A percentile compares a stretch with the other conserved stretches of the same genome.
Conservation (phyloP, 495 filamentous ascomycete species). For the Daldinia concentrica region DNA sequence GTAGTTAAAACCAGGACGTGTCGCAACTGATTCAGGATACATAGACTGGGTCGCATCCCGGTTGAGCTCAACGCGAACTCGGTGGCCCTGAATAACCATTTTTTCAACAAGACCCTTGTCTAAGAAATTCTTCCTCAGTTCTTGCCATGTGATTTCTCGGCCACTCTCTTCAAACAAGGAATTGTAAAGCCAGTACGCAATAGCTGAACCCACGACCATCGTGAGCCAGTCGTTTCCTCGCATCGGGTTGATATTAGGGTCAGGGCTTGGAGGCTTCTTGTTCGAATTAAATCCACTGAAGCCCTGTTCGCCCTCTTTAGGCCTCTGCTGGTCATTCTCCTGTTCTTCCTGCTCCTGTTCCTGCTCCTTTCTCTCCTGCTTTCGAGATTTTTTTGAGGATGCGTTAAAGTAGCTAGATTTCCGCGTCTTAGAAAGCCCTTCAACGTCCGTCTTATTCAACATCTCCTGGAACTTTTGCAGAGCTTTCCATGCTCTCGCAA, state of each 20-base stretch:
- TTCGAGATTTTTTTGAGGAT: slow-evolving; percentile 10
- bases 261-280: slow-evolving; percentile 27
- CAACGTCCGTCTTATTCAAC: slow-evolving; percentile 15
- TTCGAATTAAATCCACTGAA: slow-evolving; percentile 38
- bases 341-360: slow-evolving; percentile 29
- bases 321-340: slow-evolving; percentile 40
- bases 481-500: slow-evolving; percentile 47
- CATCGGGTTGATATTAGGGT: slow-evolving; percentile 19
- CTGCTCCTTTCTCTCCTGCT: slow-evolving; percentile 42
- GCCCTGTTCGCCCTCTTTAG: slow-evolving; percentile 17
- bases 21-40: slow-evolving; percentile 84
- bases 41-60: slow-evolving; percentile 77
- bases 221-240: slow-evolving; percentile 42
- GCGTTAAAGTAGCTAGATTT: background rate
- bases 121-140: slow-evolving; percentile 88
- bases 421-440: background rate
- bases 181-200: slow-evolving; percentile 45
- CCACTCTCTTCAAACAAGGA: slow-evolving; percentile 41
- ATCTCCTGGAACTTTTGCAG: slow-evolving; percentile 31
- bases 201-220: slow-evolving; percentile 27
- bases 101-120: slow-evolving; percentile 96
- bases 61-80: slow-evolving; percentile 85
- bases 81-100: slow-evolving; percentile 77
- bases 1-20: slow-evolving; percentile 77
- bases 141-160: slow-evolving; percentile 97